Evolutionary conservation across 768 basidiomycete genomes (phyloP).

Genomic region (Hirschioporus abietinus): DNA sequence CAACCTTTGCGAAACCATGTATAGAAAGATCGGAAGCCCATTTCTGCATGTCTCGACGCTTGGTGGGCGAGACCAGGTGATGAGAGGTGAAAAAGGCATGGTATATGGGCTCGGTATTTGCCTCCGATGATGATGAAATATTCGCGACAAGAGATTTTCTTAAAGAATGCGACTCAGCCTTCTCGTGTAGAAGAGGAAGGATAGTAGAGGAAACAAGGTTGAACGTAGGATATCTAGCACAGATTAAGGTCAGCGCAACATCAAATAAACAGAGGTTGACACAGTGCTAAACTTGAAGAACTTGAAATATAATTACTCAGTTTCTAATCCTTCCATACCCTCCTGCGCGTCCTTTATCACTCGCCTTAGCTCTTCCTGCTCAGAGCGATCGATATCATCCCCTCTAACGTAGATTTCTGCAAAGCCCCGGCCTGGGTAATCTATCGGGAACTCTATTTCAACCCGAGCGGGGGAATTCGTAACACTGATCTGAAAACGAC

Average conservation of each 20-base stretch:
- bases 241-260: slow-evolving; percentile 5
- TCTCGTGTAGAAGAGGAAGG: slow-evolving; percentile 48
- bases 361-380: slow-evolving; percentile 46
- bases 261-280: slow-evolving; percentile 4
- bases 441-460: slow-evolving; percentile 25
- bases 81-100: slow-evolving; percentile 72
- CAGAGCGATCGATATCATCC: slow-evolving; percentile 36
- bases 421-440: slow-evolving; percentile 15
- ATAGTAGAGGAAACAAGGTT: slow-evolving; percentile 54
- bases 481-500: slow-evolving; percentile 31
- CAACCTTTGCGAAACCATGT: slow-evolving; percentile 67
- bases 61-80: slow-evolving; percentile 60
- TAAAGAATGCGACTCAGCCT: slow-evolving; percentile 15
- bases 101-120: slow-evolving; percentile 20
- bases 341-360: slow-evolving; percentile 32
- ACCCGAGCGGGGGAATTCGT: slow-evolving; percentile 28
- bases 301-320: slow-evolving; percentile 14
- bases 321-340: slow-evolving; percentile 29
- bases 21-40: slow-evolving; percentile 53
- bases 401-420: slow-evolving; percentile 40
- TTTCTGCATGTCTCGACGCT: slow-evolving; percentile 50
- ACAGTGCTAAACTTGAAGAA: slow-evolving; percentile 6
- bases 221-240: slow-evolving; percentile 52
- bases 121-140: slow-evolving; percentile 3
- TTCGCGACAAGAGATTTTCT: neutral